Conservation (phyloP, 176 grass and related monocot species). For the Eleusine coracana region DNA sequence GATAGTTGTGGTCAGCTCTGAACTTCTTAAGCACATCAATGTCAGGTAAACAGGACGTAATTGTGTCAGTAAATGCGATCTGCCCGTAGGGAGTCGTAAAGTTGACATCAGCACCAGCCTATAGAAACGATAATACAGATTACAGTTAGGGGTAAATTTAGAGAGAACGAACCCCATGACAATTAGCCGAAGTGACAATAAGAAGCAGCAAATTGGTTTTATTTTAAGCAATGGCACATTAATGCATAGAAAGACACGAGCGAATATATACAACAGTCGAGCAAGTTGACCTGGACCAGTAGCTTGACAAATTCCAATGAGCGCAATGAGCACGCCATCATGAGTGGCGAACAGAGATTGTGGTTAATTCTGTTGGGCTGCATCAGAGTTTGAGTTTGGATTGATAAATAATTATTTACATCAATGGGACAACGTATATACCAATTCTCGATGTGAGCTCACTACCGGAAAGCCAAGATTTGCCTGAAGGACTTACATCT, state of each 20-base stretch:
- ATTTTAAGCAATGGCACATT: not conserved
- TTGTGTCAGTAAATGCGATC: not conserved
- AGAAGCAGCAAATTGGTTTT: not conserved
- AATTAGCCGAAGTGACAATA: not conserved
- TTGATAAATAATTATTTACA: not conserved
- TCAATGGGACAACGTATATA: not conserved
- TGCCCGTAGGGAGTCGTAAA: not conserved
- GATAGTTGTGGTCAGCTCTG: constrained; percentile 46
- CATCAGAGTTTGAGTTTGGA: not conserved
- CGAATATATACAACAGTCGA: not conserved
- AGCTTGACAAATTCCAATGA: constrained; percentile 45
- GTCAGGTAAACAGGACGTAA: constrained; percentile 25
- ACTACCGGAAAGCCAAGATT: too few relatives aligned
- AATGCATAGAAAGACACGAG: not conserved
- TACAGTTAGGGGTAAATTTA: not conserved
- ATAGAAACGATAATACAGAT: not conserved
- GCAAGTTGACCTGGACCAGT: constrained; percentile 40
- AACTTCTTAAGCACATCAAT: constrained; percentile 35
- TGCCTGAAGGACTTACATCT: constrained; percentile 42
- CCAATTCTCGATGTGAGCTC: not conserved
- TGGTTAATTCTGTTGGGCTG: constrained; percentile 41
- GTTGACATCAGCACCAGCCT: constrained; percentile 59
- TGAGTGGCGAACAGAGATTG: constrained; percentile 26
- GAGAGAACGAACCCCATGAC: not conserved
- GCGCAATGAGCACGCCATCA: constrained; percentile 21